Evolutionary conservation across 176 grass and related monocot genomes (phyloP).

Genomic region (Saccharum spontaneum): DNA sequence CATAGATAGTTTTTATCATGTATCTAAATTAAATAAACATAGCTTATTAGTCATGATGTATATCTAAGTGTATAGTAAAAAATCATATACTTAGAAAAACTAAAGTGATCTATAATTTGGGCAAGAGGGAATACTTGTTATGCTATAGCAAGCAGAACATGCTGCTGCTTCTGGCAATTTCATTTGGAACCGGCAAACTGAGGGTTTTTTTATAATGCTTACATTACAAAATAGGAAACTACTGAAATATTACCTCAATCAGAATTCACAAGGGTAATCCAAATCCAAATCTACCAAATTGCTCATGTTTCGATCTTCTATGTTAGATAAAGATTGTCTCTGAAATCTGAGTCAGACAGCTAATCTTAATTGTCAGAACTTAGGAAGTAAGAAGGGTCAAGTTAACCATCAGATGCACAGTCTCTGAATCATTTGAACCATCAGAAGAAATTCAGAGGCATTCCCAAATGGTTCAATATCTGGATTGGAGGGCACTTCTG

Average conservation of each 20-base stretch:
- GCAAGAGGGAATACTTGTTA: too few relatives aligned
- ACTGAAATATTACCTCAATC: background rate
- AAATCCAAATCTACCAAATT: background rate
- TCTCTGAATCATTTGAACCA: background rate
- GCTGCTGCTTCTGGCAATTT: background rate
- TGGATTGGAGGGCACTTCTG: background rate
- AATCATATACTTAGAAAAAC: too few relatives aligned
- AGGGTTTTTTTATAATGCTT: background rate
- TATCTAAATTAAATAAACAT: too few relatives aligned
- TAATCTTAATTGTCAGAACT: background rate
- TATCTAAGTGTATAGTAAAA: too few relatives aligned
- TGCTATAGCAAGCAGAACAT: background rate
- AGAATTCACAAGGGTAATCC: background rate
- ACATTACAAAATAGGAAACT: background rate
- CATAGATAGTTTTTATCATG: too few relatives aligned
- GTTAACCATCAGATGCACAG: background rate
- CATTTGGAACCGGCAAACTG: background rate
- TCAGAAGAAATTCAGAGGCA: slow-evolving; percentile 1
- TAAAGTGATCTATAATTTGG: too few relatives aligned
- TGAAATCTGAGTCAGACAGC: background rate
- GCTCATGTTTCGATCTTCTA: background rate
- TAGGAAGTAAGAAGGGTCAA: background rate
- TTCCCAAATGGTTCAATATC: too few relatives aligned
- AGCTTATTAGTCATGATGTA: too few relatives aligned
- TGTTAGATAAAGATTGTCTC: background rate